Percentiles rank a stretch among this genome's conserved stretches.
phyloP scores from a whole-genome alignment of 495 filamentous ascomycete species.

The Neurospora sp. region DNA sequence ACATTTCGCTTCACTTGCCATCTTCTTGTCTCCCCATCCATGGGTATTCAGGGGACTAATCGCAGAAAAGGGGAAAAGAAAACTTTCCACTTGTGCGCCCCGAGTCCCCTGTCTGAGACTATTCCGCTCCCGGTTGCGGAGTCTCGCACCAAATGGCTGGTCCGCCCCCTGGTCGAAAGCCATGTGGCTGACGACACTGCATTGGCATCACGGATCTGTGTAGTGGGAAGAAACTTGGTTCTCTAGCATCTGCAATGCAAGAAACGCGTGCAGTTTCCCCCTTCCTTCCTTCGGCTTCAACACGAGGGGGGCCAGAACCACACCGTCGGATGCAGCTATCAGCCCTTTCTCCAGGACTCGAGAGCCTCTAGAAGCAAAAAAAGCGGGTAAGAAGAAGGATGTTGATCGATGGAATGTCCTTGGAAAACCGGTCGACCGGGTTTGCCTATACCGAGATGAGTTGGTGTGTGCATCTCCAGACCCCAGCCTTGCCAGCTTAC shows the following conservation, averaged over 20 bases:
- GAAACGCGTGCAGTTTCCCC: background rate
- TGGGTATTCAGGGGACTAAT: background rate
- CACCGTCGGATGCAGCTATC: background rate
- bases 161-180: background rate
- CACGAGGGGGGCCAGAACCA: background rate
- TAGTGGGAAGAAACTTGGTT: background rate
- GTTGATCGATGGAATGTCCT: background rate
- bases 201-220: background rate
- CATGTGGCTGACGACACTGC: background rate
- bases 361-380: background rate
- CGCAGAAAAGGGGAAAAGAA: background rate
- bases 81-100: background rate
- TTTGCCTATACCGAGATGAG: background rate
- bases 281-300: background rate
- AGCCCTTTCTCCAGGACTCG: background rate
- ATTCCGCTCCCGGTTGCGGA: background rate
- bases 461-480: background rate
- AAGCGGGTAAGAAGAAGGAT: background rate
- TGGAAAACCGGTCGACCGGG: background rate
- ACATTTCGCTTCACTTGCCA: background rate
- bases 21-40: background rate
- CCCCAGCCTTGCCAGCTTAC: background rate
- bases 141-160: background rate
- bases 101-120: background rate
- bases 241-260: background rate